A percentile compares a stretch with the other conserved stretches of the same genome.
These are phyloP conservation scores for Incumbomyces lentus DNA, from an alignment of 2,329 filamentous ascomycete genomes.

Conservation along the genomic window DNA sequence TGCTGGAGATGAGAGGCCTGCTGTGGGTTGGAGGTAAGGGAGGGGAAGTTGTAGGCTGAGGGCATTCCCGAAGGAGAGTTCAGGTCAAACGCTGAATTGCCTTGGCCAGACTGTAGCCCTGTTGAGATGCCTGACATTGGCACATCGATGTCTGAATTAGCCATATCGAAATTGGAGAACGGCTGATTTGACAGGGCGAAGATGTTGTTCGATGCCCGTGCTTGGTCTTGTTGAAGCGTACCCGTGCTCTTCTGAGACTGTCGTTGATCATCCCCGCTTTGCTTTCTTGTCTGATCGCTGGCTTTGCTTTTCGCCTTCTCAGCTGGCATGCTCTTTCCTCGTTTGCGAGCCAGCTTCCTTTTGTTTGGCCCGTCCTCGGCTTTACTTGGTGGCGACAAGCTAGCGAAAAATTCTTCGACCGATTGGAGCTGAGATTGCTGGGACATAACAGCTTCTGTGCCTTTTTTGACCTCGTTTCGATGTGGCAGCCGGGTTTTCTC, in stretches of 20 bases:
- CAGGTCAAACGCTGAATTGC: slow-evolving; percentile 16
- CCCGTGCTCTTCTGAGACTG: neutral
- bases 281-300: neutral
- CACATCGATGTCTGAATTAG: slow-evolving; percentile 4
- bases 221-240: neutral
- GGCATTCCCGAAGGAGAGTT: slow-evolving; percentile 11
- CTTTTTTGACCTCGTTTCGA: slow-evolving; percentile 52
- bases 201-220: neutral
- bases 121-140: slow-evolving; percentile 6
- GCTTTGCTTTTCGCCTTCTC: slow-evolving; percentile 18
- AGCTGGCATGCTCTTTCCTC: slow-evolving; percentile 27
- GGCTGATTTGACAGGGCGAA: neutral
- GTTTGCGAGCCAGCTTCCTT: slow-evolving; percentile 33
- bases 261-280: neutral
- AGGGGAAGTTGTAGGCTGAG: neutral
- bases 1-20: slow-evolving; percentile 12
- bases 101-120: slow-evolving; percentile 5
- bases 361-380: slow-evolving; percentile 39
- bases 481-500: slow-evolving; percentile 59
- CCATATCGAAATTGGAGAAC: neutral
- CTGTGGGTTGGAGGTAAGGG: slow-evolving; percentile 1
- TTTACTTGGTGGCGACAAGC: slow-evolving; percentile 53
- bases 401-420: slow-evolving; percentile 87
- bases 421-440: slow-evolving; percentile 86
- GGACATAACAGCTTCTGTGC: slow-evolving; percentile 74